Base-by-base conservation (phyloP, 169 alveolate species). In the Babesia microti region DNA sequence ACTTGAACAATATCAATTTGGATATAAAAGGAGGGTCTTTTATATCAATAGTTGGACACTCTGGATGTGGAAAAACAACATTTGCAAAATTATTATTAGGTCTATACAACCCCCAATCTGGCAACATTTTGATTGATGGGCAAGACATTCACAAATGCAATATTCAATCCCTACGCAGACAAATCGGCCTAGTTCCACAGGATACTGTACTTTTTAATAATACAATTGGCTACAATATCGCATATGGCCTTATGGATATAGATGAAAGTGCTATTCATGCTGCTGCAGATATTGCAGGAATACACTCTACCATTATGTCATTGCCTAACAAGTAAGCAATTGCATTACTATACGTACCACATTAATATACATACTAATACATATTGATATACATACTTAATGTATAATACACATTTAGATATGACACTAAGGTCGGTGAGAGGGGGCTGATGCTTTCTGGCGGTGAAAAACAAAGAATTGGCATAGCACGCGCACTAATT, bases 11-110 rank as follows among this genome's bases (percentile, higher is more conserved):
- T 50, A 41, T 74, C 42, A 57, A 65, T 21, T 51, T 74, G 0
- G 47, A 55, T 11, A 47, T 68, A 33, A 59, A 49, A 21, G 60
- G 69, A 14, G 85, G 85, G 24, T 68, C 68, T 11, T 68, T 81
- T 0, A 52, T 72, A 17, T 80, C 85, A 18, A 34, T 74, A 12
- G 85, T 74, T 26, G 98, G 97, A 4, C 50, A 84, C 21, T 87
- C 97, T n/a, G 98, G 98, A 4, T 54, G 88, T 18, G 98, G 98
- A 12, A 93, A 93, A 73, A 80, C 92, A 24, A 91, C 97, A 5
- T 78, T 93, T 18, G 79, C 87, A 50, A 85, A 89, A 46, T 45
- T 93, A 41, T 74, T 93, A 0, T 88, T 85, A 54, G 81, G 97
- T 51, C 85, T 93, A 68, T 93, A 89, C 41, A 93, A 88, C 36